Evolutionary conservation across 352 stramenopile species (phyloP).

Genomic region (Globisporangium megalacanthum): DNA sequence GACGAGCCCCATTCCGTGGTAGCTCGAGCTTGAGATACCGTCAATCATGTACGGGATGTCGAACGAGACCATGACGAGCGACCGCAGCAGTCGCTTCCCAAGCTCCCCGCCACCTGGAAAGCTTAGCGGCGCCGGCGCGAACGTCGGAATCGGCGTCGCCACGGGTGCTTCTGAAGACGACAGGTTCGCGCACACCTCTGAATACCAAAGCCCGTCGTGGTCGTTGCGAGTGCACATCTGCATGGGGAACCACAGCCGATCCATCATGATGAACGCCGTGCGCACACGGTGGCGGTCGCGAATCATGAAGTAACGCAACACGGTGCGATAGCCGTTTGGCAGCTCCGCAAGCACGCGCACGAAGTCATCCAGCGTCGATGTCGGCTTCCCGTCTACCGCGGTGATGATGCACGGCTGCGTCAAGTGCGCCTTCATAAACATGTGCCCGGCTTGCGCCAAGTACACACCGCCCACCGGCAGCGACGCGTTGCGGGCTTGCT

Average conservation of each 20-base stretch:
- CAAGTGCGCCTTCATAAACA: slow-evolving; percentile 88
- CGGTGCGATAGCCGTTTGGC: slow-evolving; percentile 75
- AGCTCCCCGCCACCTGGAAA: slow-evolving; percentile 62
- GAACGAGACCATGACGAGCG: slow-evolving; percentile 90
- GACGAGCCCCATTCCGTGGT: slow-evolving; percentile 86
- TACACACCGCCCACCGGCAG: slow-evolving; percentile 74
- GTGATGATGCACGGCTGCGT: slow-evolving; percentile 86
- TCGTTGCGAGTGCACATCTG: slow-evolving; percentile 75
- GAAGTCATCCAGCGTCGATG: slow-evolving; percentile 79
- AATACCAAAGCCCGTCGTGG: slow-evolving; percentile 64
- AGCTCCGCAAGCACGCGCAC: slow-evolving; percentile 63
- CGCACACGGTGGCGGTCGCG: slow-evolving; percentile 79
- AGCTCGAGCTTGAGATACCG: slow-evolving; percentile 86
- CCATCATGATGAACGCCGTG: slow-evolving; percentile 87
- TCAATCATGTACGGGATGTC: slow-evolving; percentile 91
- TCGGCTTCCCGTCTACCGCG: slow-evolving; percentile 70
- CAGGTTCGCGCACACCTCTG: slow-evolving; percentile 25
- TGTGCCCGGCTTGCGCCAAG: slow-evolving; percentile 84
- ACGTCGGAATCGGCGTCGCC: slow-evolving; percentile 34
- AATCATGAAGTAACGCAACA: slow-evolving; percentile 85
- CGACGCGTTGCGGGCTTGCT: slow-evolving; percentile 82
- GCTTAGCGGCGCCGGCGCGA: slow-evolving; percentile 51
- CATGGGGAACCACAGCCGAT: slow-evolving; percentile 88
- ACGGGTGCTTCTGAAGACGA: slow-evolving; percentile 10
- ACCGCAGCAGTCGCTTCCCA: slow-evolving; percentile 68